Conservation (phyloP, 192 early-diverging fungal genomes). For the Backusella psychrophila region DNA sequence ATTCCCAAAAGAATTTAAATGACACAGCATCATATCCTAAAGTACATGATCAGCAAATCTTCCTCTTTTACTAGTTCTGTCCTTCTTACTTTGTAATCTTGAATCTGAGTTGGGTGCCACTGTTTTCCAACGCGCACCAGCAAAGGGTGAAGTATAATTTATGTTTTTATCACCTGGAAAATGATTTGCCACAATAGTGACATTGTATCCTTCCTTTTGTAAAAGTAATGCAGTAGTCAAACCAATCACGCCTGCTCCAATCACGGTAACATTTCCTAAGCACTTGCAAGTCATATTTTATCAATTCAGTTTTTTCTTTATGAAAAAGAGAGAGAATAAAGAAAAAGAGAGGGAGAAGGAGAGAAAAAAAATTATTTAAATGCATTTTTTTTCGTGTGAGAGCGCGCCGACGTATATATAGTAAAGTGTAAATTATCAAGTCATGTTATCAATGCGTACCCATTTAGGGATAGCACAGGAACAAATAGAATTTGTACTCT, state of each 20-base stretch:
- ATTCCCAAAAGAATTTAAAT: constrained; percentile 41
- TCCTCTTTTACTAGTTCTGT: neutral
- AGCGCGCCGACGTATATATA: neutral
- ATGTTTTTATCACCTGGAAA: constrained; percentile 51
- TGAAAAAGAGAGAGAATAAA: neutral
- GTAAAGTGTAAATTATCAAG: neutral
- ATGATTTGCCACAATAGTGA: constrained; percentile 60
- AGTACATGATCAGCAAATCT: neutral
- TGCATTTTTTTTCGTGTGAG: neutral
- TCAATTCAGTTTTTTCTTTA: neutral
- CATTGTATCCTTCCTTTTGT: constrained; percentile 54
- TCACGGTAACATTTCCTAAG: constrained; percentile 34
- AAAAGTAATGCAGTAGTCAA: constrained; percentile 69
- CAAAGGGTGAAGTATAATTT: constrained; percentile 54
- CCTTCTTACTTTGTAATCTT: constrained; percentile 31
- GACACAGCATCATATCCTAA: constrained; percentile 40
- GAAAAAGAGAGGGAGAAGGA: neutral
- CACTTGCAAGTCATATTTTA: neutral
- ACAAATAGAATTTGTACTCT: neutral
- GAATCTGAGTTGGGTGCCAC: constrained; percentile 34
- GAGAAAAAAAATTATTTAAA: neutral
- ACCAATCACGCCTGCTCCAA: constrained; percentile 78
- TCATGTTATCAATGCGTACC: neutral
- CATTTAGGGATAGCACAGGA: neutral
- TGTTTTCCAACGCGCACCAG: constrained; percentile 47